Conservation (phyloP, 2,329 filamentous ascomycete species). For the Aspergillus persii region DNA sequence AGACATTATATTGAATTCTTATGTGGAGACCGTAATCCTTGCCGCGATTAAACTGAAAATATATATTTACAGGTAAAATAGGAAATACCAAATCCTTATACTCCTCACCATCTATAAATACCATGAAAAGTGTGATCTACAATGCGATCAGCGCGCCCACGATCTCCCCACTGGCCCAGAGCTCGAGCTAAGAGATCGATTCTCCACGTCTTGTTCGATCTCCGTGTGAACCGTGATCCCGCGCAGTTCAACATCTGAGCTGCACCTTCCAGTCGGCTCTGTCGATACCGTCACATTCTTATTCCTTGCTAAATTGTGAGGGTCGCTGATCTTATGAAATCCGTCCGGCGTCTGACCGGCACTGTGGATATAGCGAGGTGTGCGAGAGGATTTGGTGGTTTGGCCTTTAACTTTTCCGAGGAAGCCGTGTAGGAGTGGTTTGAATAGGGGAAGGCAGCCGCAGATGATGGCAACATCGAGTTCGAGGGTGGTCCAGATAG, state of each 20-base stretch:
- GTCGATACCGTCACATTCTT: not conserved
- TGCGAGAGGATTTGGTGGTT: not conserved
- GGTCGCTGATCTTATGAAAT: conserved; percentile 9
- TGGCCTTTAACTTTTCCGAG: conserved; percentile 7
- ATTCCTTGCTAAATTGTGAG: not conserved
- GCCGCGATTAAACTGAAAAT: too few relatives aligned
- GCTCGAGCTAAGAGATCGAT: not conserved
- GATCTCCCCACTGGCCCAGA: not conserved
- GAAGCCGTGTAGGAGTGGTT: conserved; percentile 14
- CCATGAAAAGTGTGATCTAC: too few relatives aligned
- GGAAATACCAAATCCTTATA: too few relatives aligned
- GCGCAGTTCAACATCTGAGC: conserved; percentile 8
- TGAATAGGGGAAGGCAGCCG: conserved; percentile 19
- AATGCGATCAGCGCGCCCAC: not conserved
- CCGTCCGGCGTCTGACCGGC: conserved; percentile 2
- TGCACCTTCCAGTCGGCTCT: not conserved
- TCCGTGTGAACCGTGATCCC: conserved; percentile 8
- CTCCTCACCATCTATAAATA: not conserved
- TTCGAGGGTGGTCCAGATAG: conserved; percentile 21
- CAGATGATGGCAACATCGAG: conserved; percentile 22
- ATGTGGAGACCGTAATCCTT: too few relatives aligned
- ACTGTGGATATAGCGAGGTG: conserved; percentile 4
- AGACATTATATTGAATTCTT: too few relatives aligned
- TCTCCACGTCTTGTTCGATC: conserved; percentile 5
- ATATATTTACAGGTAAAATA: too few relatives aligned